A percentile compares a stretch with the other conserved stretches of the same genome.
These are phyloP conservation scores for Pisolithus marmoratus DNA, from an alignment of 768 basidiomycete species.

Conservation along the genomic window DNA sequence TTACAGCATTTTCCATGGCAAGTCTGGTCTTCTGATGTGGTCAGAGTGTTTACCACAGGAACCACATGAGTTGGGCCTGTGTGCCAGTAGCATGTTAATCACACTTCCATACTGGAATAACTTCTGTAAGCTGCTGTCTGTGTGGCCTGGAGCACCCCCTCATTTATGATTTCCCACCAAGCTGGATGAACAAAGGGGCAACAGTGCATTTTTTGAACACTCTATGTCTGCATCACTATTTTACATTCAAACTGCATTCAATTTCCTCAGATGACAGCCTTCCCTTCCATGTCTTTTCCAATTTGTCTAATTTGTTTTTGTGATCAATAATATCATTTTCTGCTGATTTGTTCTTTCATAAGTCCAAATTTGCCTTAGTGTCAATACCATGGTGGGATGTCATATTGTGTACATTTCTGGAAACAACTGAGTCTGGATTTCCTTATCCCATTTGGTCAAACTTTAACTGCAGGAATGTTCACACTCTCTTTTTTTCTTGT, in stretches of 20 bases:
- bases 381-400: no score
- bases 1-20: conserved; percentile 2
- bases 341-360: no score
- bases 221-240: background rate
- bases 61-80: background rate
- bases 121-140: background rate
- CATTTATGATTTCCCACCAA: background rate
- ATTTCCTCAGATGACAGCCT: background rate
- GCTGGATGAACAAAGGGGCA: background rate
- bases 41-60: background rate
- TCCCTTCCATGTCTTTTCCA: background rate
- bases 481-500: no score
- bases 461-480: no score
- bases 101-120: conserved; percentile 1
- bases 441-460: no score
- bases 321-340: no score
- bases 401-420: no score
- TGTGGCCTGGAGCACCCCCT: background rate
- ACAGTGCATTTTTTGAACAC: background rate
- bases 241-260: background rate
- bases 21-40: conserved; percentile 2
- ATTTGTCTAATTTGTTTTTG: background rate
- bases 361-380: no score
- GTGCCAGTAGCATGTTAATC: background rate
- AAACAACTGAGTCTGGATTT: no score